phyloP scores from a whole-genome alignment of 1,284 basidiomycete species.

The Entoloma clypeatum region DNA sequence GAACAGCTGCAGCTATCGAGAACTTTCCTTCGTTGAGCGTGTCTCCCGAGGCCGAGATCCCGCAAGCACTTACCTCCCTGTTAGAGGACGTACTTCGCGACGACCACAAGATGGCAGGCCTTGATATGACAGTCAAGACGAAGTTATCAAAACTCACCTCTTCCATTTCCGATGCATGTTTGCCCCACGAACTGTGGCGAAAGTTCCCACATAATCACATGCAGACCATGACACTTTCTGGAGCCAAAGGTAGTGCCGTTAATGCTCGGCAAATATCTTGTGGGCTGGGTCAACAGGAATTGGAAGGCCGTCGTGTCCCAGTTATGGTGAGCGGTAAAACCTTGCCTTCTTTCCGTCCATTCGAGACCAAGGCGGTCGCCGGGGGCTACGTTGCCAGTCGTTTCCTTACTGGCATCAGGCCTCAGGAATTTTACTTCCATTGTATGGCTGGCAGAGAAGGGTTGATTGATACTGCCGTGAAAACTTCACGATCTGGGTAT shows the following conservation, averaged over 20 bases:
- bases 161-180: slow-evolving; percentile 85
- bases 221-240: slow-evolving; percentile 99
- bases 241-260: slow-evolving; percentile 97
- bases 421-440: slow-evolving; percentile 99
- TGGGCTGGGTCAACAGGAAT: slow-evolving; percentile 93
- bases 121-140: slow-evolving; percentile 90
- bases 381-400: slow-evolving; percentile 99
- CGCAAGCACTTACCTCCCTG: slow-evolving; percentile 50
- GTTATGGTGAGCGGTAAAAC: slow-evolving; percentile 99
- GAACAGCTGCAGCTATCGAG: slow-evolving; percentile 85
- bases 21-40: slow-evolving; percentile 75
- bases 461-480: slow-evolving; percentile 98
- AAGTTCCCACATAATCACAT: slow-evolving; percentile 99
- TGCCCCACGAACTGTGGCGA: slow-evolving; percentile 87
- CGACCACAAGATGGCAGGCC: slow-evolving; percentile 95
- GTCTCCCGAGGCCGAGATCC: slow-evolving; percentile 48
- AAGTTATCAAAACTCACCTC: slow-evolving; percentile 84
- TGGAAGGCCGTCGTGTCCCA: slow-evolving; percentile 97
- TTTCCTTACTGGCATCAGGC: slow-evolving; percentile 97
- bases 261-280: slow-evolving; percentile 99
- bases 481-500: slow-evolving; percentile 98
- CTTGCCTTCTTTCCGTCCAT: slow-evolving; percentile 93
- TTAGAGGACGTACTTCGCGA: slow-evolving; percentile 96
- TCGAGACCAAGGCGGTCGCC: slow-evolving; percentile 95
- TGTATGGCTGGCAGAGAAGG: slow-evolving; percentile 99